Percentiles rank a stretch among this genome's conserved stretches.
These are phyloP conservation scores for Platismatia glauca DNA, from an alignment of 495 filamentous ascomycete genomes.

Conservation along the genomic window DNA sequence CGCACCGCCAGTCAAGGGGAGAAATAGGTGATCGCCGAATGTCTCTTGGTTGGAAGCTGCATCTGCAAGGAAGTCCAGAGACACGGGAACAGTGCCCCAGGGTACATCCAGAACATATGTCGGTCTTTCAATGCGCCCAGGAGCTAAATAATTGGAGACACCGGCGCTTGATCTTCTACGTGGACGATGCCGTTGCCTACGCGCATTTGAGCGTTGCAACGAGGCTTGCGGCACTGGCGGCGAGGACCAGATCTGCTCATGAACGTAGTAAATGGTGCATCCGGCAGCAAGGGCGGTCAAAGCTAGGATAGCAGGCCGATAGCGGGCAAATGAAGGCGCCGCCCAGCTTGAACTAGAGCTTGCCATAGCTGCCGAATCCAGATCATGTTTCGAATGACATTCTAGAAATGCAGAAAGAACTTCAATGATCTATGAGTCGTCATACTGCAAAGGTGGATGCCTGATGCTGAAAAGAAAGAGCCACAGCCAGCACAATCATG, in stretches of 20 bases:
- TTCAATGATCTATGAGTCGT: background rate
- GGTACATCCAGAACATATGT: slow-evolving; percentile 3
- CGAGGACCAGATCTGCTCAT: slow-evolving; percentile 31
- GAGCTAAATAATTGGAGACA: background rate
- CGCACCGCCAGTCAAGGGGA: background rate
- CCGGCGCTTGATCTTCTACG: background rate
- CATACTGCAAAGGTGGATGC: background rate
- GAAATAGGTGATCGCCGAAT: slow-evolving; percentile 2
- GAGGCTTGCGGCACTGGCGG: slow-evolving; percentile 17
- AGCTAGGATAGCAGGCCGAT: slow-evolving; percentile 42
- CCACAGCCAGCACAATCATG: background rate
- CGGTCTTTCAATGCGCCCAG: background rate
- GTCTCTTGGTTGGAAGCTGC: background rate
- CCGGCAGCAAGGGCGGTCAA: slow-evolving; percentile 42
- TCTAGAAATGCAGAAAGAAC: background rate
- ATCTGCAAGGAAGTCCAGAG: slow-evolving; percentile 7
- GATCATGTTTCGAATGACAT: background rate
- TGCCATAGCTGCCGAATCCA: background rate
- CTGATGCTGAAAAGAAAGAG: background rate
- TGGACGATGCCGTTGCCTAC: slow-evolving; percentile 25
- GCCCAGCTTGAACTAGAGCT: slow-evolving; percentile 5
- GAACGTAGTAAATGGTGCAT: slow-evolving; percentile 41
- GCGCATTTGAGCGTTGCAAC: slow-evolving; percentile 42
- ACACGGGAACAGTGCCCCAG: slow-evolving; percentile 12
- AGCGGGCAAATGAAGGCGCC: slow-evolving; percentile 34